Base-by-base conservation (phyloP, 2,329 filamentous ascomycete genomes). In the Pseudogymnoascus pannorum region DNA sequence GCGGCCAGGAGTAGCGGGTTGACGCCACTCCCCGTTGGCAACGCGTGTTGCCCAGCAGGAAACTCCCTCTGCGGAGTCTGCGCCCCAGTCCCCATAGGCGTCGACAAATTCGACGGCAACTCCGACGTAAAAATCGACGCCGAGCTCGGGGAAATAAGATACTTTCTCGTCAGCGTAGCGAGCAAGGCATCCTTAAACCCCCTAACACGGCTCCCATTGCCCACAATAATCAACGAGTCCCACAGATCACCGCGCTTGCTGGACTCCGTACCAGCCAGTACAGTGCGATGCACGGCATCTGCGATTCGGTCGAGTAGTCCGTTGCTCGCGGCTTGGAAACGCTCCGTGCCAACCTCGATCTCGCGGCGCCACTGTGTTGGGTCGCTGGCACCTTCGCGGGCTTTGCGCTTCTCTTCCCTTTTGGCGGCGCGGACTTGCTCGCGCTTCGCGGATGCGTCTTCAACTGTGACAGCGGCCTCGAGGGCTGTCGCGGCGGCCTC, bases 111-210 rank as follows among this genome's bases (percentile, higher is more conserved):
- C 7, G 92, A 97, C 6, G 94, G 94, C 36, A 97, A 86, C 75
- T 99, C 94, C 20, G 92, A 96, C 35, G 92, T 96, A 80, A 97
- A 97, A 70, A 97, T 97, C 42, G 92, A 97, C 58, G 91, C 92
- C 1, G 91, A 93, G 26, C 88, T 92, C 0, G 94, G 94, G 1
- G 92, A 96, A 67, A 99, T 87, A 60, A 97, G 83, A 73, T 96
- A 94, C 66, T 92, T 92, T 57, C 87, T 83, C 36, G 84, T 84
- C 35, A 99, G 83, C 0, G 87, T 92, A 68, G 88, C 83, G 36
- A 97, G 74, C 57, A 99, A 86, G 67, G 93, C 91, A 69, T 97
- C 92, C 67, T 89, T 92, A 73, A 99, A 93, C 4, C 94, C 92
- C 77, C 79, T 78, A 57, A 85, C 79, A 54, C 81, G 81, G 36